Percentiles rank a stretch among this genome's conserved stretches.
These are phyloP conservation scores for Lasiosphaeriaceae sp. DNA, from an alignment of 495 filamentous ascomycete genomes.

Conservation along the genomic window DNA sequence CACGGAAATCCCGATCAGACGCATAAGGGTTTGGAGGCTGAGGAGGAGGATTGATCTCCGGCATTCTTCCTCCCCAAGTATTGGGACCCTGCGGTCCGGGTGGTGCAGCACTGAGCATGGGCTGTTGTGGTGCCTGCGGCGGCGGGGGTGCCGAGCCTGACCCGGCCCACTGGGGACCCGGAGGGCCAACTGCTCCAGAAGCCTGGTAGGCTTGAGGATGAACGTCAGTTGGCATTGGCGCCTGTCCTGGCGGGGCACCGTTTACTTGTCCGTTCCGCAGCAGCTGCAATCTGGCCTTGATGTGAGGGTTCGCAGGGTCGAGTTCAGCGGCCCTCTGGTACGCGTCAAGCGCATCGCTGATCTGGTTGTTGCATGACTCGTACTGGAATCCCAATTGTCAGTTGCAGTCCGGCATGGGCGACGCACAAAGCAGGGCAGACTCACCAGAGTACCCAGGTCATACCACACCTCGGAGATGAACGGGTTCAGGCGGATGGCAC, in stretches of 20 bases:
- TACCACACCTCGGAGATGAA: constrained; percentile 99
- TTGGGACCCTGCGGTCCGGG: constrained; percentile 60
- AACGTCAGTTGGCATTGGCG: constrained; percentile 48
- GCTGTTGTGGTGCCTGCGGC: constrained; percentile 36
- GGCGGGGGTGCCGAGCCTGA: constrained; percentile 55
- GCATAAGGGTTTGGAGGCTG: constrained; percentile 77
- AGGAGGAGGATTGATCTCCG: constrained; percentile 69
- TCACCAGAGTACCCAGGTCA: constrained; percentile 91
- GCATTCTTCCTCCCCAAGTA: constrained; percentile 73
- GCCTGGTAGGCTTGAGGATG: constrained; percentile 78
- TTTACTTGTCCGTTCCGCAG: constrained; percentile 73
- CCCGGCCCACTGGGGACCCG: constrained; percentile 83
- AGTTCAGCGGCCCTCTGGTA: constrained; percentile 93
- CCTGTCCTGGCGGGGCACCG: constrained; percentile 56
- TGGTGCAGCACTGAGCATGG: constrained; percentile 47
- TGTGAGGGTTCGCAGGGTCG: constrained; percentile 88
- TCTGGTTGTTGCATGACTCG: constrained; percentile 98
- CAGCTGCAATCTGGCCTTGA: constrained; percentile 89
- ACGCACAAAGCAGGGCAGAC: constrained; percentile 31
- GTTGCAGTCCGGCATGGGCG: constrained; percentile 1
- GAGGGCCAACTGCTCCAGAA: constrained; percentile 60
- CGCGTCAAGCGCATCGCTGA: constrained; percentile 90
- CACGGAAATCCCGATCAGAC: constrained; percentile 61
- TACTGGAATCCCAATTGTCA: constrained; percentile 56
- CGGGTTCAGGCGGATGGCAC: constrained; percentile 94